Conservation (phyloP, 164 flowering plant species). For the Saururus chinensis region DNA sequence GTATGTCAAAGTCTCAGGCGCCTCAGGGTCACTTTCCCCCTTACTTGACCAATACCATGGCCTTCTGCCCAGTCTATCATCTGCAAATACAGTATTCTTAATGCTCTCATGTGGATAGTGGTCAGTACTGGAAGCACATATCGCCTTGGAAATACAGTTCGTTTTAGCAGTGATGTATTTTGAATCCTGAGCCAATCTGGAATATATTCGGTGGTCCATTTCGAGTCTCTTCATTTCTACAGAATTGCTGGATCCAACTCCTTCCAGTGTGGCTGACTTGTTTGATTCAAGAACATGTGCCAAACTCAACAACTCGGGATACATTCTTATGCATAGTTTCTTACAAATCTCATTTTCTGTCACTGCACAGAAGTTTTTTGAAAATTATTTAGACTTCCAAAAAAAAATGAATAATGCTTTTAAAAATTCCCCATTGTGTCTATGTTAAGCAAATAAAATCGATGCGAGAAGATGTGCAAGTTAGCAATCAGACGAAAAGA, state of each 20-base stretch:
- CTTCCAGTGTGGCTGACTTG: constrained; percentile 6
- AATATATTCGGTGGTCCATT: constrained; percentile 48
- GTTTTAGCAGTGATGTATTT: constrained; percentile 6
- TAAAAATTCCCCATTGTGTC: too few relatives aligned
- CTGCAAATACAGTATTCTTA: constrained; percentile 50
- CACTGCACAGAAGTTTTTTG: constrained; percentile 34
- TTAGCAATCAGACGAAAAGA: too few relatives aligned
- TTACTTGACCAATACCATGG: constrained; percentile 92
- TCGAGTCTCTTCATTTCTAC: constrained; percentile 28
- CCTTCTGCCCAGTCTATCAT: constrained; percentile 24
- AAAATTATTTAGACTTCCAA: too few relatives aligned
- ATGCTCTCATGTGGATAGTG: constrained; percentile 63
- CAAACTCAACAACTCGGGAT: constrained; percentile 41
- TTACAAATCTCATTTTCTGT: constrained; percentile 48
- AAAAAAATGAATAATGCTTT: too few relatives aligned
- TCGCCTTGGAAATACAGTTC: constrained; percentile 37
- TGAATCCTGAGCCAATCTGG: constrained; percentile 37
- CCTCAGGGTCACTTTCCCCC: constrained; percentile 48
- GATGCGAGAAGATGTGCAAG: too few relatives aligned
- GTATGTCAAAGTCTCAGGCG: constrained; percentile 65
- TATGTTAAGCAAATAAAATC: too few relatives aligned
- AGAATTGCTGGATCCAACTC: constrained; percentile 21
- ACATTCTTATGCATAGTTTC: constrained; percentile 48
- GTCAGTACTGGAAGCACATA: constrained; percentile 90
- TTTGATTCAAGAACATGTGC: constrained; percentile 20